Conservation (phyloP, 805 yeast genomes). For the Metschnikowia lunata region DNA sequence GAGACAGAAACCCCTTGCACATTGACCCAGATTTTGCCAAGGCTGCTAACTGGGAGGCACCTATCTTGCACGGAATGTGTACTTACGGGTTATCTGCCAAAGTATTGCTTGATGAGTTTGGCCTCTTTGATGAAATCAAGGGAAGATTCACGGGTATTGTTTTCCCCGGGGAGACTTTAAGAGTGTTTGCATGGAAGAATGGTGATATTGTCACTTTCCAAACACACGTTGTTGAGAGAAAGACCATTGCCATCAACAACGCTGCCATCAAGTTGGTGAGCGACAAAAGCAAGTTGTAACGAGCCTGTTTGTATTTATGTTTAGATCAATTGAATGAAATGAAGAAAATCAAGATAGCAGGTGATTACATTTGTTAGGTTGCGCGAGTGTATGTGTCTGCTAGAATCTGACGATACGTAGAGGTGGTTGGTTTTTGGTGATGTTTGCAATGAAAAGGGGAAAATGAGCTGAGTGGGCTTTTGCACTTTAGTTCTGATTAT, state of each 20-base stretch:
- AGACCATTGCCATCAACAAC: constrained; percentile 72
- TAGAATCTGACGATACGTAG: too few relatives aligned
- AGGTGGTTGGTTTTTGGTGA: too few relatives aligned
- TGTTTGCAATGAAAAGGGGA: too few relatives aligned
- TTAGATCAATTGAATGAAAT: neutral
- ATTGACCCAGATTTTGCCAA: constrained; percentile 89
- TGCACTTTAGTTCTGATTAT: too few relatives aligned
- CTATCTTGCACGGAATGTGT: constrained; percentile 91
- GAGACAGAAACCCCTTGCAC: constrained; percentile 94
- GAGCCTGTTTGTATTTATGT: constrained; percentile 1
- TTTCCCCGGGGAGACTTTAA: constrained; percentile 89
- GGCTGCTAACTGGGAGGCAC: constrained; percentile 77
- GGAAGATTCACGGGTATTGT: constrained; percentile 88
- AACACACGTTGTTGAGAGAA: constrained; percentile 74
- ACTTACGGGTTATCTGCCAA: constrained; percentile 80
- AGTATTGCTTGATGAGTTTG: constrained; percentile 71
- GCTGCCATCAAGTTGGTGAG: constrained; percentile 68
- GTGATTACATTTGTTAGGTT: too few relatives aligned
- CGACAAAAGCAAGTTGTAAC: constrained; percentile 38
- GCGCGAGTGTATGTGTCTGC: too few relatives aligned
- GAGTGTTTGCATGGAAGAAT: constrained; percentile 79
- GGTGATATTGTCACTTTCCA: constrained; percentile 72
- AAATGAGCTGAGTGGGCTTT: too few relatives aligned
- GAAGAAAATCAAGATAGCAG: neutral
- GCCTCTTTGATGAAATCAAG: constrained; percentile 78